These are phyloP conservation scores for Mucor lusitanicus DNA, from an alignment of 371 early-diverging fungal genomes.

Conservation along the genomic window DNA sequence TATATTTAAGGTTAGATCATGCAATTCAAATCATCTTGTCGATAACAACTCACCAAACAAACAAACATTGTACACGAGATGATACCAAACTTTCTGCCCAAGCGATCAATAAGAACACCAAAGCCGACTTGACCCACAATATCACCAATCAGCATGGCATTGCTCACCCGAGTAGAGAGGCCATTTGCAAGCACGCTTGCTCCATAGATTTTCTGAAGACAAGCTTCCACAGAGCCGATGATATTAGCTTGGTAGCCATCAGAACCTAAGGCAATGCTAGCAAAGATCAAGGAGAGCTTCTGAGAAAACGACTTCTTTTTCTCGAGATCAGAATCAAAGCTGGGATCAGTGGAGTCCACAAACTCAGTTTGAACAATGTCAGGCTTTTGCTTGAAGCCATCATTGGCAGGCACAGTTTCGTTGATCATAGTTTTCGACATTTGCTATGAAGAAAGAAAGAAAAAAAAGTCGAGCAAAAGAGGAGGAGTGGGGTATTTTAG, in stretches of 20 bases:
- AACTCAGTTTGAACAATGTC: neutral
- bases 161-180: conserved; percentile 34
- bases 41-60: conserved; percentile 18
- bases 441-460: neutral
- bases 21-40: neutral
- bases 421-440: neutral
- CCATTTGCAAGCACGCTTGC: conserved; percentile 22
- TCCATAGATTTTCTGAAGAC: conserved; percentile 40
- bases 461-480: neutral
- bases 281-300: conserved; percentile 26
- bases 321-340: neutral
- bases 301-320: conserved; percentile 1
- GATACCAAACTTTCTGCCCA: conserved; percentile 46
- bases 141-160: conserved; percentile 45
- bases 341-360: neutral
- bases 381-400: neutral
- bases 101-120: conserved; percentile 39
- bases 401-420: neutral
- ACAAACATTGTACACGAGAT: conserved; percentile 36
- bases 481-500: neutral
- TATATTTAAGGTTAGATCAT: neutral
- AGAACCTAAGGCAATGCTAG: conserved; percentile 40
- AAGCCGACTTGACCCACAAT: conserved; percentile 47
- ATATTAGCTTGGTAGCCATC: conserved; percentile 52
- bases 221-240: conserved; percentile 41